Evolutionary conservation across 2,329 filamentous ascomycete genomes (phyloP).

Genomic region (Phaeosphaeriaceae sp.): DNA sequence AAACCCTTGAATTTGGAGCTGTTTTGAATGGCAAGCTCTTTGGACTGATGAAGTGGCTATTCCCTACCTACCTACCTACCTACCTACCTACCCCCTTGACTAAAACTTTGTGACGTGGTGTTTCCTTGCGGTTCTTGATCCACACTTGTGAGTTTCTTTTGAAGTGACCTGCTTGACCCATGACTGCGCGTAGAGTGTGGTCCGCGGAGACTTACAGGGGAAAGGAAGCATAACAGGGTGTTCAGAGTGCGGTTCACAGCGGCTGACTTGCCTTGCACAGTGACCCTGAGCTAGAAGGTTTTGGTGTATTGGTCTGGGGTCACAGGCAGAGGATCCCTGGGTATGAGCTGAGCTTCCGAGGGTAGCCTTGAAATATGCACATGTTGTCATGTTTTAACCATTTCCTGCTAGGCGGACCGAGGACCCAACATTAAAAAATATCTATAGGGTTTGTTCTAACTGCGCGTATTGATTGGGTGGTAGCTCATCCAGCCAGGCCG

Average conservation of each 20-base stretch:
- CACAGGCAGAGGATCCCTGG: too few relatives aligned
- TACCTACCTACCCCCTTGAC: too few relatives aligned
- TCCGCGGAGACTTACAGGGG: slow-evolving; percentile 14
- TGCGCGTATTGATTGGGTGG: too few relatives aligned
- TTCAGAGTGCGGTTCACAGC: neutral
- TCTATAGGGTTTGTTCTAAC: too few relatives aligned
- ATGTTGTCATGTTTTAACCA: too few relatives aligned
- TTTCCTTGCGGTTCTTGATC: too few relatives aligned
- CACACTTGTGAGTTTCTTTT: too few relatives aligned
- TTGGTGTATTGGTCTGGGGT: neutral
- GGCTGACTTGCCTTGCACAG: slow-evolving; percentile 15
- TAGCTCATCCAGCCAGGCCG: neutral
- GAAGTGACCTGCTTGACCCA: slow-evolving; percentile 15
- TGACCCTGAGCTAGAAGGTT: slow-evolving; percentile 16
- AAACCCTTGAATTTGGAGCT: neutral
- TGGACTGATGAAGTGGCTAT: too few relatives aligned
- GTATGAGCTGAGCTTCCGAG: neutral
- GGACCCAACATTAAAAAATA: too few relatives aligned
- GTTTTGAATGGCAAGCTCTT: neutral
- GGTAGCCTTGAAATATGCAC: neutral
- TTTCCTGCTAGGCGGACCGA: neutral
- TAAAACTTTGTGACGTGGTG: too few relatives aligned
- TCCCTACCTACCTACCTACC: too few relatives aligned
- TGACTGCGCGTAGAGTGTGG: neutral
- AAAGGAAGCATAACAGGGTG: slow-evolving; percentile 1